Evolutionary conservation across 2,329 filamentous ascomycete species (phyloP).

Genomic region (Ophiosphaerella narmari): DNA sequence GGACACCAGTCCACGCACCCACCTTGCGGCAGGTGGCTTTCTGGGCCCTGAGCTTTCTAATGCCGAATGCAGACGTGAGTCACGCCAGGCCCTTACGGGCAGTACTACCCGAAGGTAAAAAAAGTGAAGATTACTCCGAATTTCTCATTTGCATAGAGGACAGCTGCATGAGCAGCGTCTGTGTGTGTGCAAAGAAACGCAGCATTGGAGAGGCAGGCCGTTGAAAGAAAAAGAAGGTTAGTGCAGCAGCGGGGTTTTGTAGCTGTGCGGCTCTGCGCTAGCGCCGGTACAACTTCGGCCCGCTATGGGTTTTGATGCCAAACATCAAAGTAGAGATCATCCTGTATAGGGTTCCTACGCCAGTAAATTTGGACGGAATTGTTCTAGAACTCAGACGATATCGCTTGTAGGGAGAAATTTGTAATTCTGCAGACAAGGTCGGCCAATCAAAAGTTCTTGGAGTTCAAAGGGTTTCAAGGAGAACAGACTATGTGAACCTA

Average conservation of each 20-base stretch:
- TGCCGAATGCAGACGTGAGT: constrained; percentile 83
- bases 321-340: not conserved
- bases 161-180: constrained; percentile 47
- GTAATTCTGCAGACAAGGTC: too few relatives aligned
- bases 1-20: constrained; percentile 49
- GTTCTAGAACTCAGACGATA: too few relatives aligned
- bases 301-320: not conserved
- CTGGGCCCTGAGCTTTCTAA: constrained; percentile 80
- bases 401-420: too few relatives aligned
- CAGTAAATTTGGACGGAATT: too few relatives aligned
- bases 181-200: constrained; percentile 95
- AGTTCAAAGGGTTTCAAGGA: too few relatives aligned
- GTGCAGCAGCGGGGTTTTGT: constrained; percentile 41
- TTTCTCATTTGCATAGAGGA: constrained; percentile 84
- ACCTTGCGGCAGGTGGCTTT: constrained; percentile 29
- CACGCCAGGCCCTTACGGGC: constrained; percentile 88
- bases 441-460: too few relatives aligned
- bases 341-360: not conserved
- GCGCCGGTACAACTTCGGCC: constrained; percentile 15
- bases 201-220: constrained; percentile 87
- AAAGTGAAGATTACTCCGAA: constrained; percentile 94
- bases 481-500: too few relatives aligned
- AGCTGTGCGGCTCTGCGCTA: constrained; percentile 30
- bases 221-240: constrained; percentile 58
- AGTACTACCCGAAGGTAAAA: constrained; percentile 57